Conservation (phyloP, 139 green algal species). For the Chlorella sp. region DNA sequence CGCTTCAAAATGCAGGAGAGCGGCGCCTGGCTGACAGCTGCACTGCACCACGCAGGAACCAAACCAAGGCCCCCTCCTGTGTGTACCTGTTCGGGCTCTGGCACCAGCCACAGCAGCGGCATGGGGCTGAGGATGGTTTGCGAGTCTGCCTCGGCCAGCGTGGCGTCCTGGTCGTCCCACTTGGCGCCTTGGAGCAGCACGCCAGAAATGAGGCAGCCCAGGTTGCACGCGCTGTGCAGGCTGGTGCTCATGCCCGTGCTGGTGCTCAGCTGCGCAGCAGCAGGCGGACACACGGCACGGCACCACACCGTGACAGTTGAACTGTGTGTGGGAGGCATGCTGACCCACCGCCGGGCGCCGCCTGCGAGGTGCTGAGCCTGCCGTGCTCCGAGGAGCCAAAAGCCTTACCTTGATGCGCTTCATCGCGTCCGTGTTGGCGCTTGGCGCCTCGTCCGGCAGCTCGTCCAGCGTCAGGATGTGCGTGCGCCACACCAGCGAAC, state of each 20-base stretch:
- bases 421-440: neutral
- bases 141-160: constrained; percentile 12
- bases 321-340: too few species aligned
- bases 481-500: constrained; percentile 10
- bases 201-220: neutral
- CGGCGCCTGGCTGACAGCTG: too few species aligned
- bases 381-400: too few species aligned
- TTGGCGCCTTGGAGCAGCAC: constrained; percentile 11
- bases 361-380: too few species aligned
- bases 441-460: neutral
- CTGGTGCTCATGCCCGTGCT: neutral
- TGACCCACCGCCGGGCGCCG: too few species aligned
- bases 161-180: constrained; percentile 10
- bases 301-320: too few species aligned
- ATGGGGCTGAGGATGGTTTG: constrained; percentile 19
- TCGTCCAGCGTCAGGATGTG: constrained; percentile 7
- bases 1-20: too few species aligned
- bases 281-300: too few species aligned
- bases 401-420: neutral
- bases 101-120: constrained; percentile 32
- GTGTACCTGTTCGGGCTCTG: neutral
- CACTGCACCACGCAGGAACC: too few species aligned
- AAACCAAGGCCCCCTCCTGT: neutral
- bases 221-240: neutral
- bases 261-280: neutral